Conservation (phyloP, 768 basidiomycete genomes). For the Leccinellum albellum region DNA sequence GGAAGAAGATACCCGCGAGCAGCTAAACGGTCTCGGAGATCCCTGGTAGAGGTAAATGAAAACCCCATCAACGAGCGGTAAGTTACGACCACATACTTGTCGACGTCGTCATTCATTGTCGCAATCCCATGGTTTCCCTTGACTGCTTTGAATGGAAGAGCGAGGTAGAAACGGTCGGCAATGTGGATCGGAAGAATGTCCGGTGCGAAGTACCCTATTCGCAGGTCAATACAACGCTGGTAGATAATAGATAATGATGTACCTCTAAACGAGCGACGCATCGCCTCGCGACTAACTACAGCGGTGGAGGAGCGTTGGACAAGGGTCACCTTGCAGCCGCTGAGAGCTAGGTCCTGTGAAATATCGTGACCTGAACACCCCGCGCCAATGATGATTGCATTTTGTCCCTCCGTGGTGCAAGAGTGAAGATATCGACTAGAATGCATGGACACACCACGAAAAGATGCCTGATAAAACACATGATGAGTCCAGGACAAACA, state of each 20-base stretch:
- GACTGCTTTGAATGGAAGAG: conserved; percentile 1
- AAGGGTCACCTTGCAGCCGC: not conserved
- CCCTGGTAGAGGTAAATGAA: not conserved
- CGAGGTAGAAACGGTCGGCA: conserved; percentile 8
- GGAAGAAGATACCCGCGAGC: not conserved
- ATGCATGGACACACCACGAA: not conserved
- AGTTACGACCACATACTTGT: not conserved
- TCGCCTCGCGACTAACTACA: conserved; percentile 5
- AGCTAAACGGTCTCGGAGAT: not conserved
- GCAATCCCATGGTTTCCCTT: not conserved
- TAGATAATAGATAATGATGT: not conserved
- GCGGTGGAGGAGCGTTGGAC: conserved; percentile 10
- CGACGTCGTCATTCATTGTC: not conserved
- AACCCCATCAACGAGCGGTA: not conserved
- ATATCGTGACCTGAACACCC: conserved; percentile 15
- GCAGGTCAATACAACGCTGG: not conserved
- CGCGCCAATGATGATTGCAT: conserved; percentile 6
- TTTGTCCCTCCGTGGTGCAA: not conserved
- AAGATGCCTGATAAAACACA: not conserved
- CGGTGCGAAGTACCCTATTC: conserved; percentile 5
- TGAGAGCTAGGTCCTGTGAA: conserved; percentile 6
- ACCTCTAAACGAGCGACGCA: conserved; percentile 1
- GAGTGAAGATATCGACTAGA: not conserved
- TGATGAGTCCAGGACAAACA: not conserved
- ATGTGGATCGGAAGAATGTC: conserved; percentile 6